Base-by-base conservation (phyloP, 768 basidiomycete species). In the Boletus rex-veris region DNA sequence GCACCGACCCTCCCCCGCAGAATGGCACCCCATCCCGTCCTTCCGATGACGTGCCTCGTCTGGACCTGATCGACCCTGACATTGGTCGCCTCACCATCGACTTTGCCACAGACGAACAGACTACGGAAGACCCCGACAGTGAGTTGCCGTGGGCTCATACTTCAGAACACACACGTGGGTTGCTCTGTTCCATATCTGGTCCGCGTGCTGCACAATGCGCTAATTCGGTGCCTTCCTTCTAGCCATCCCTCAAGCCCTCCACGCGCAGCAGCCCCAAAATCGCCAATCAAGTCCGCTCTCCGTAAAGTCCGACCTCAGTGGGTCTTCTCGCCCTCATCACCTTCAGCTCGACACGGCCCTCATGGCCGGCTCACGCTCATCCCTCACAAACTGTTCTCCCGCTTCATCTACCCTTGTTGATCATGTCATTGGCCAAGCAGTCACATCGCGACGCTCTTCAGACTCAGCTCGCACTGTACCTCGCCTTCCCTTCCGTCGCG, bases 381-480 rank as follows among this genome's bases (percentile, higher is more conserved):
- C 77, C 37, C 56, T 76, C 47, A 62, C 64, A 41, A 76, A 71
- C 58, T 69, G 75, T 49, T 77, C 80, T 43, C 77, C 79, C 21
- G 70, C 68, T n/a, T 74, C 78, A 31, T 72, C 75, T 24, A 71
- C 71, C 44, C 50, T 72, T 30, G 66, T 72, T 38, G 78, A 80
- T 42, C 68, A 67, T 31, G 52, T 64, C 28, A 41, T 62, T 33
- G 53, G 62, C 24, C 33, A 46, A 26, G 53, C 64, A 28, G 59
- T 50, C 26, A 52, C 73, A 11, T 69, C 75, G 28, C 73, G 90
- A 43, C 80, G 84, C 53, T 91, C 88, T 5, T 83, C 84, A 7
- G 90, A 92, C 57, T 88, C 89, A 9, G 60, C 78, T 21, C 80
- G 81, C 54, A 84, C 84, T 3, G 73, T 83, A 43, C 84, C 86